phyloP scores from a whole-genome alignment of 2,329 filamentous ascomycete genomes.

The Akanthomyces uredinophilus region DNA sequence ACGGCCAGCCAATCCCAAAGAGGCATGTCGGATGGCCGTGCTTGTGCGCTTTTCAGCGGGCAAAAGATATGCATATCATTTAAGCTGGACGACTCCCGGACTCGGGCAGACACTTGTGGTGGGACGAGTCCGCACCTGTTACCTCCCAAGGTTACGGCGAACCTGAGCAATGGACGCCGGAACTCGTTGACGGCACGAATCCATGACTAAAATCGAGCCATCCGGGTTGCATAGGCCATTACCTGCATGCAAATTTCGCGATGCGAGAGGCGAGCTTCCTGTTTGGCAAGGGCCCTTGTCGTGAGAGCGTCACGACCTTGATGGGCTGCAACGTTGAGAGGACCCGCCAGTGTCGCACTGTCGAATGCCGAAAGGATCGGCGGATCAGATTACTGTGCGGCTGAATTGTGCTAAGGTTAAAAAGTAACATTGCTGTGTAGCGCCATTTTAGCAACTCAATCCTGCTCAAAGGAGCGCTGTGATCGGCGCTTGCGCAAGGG shows the following conservation, averaged over 20 bases:
- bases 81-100: background rate
- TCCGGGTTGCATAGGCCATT: conserved; percentile 2
- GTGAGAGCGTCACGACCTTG: conserved; percentile 3
- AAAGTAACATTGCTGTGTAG: background rate
- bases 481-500: conserved; percentile 6
- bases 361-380: conserved; percentile 9
- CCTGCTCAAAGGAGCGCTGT: conserved; percentile 2
- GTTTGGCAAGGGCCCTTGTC: background rate
- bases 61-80: background rate
- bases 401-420: background rate
- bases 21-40: background rate
- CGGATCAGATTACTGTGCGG: background rate
- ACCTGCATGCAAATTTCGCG: background rate
- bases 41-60: background rate
- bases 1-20: background rate
- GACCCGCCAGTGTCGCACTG: background rate
- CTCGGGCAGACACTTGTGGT: background rate
- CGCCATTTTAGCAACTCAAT: conserved; percentile 9
- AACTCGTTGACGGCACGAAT: background rate
- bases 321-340: background rate
- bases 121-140: conserved; percentile 2
- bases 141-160: conserved; percentile 11
- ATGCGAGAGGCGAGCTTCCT: background rate
- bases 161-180: background rate
- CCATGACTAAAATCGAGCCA: conserved; percentile 4